Evolutionary conservation across 352 stramenopile species (phyloP).

Genomic region (Phytophthora citricola): DNA sequence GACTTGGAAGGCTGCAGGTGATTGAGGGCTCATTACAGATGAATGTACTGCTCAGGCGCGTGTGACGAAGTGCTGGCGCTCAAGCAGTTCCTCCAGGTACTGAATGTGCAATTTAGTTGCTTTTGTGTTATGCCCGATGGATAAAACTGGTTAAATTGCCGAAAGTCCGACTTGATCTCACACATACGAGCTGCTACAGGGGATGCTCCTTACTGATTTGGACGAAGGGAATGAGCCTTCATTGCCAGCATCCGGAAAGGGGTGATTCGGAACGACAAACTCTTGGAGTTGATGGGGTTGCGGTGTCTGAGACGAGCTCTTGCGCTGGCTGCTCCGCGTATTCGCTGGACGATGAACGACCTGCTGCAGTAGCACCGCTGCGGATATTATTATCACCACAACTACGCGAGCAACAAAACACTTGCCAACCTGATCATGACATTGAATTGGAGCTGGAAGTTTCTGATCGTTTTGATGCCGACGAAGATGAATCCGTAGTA

Average conservation of each 20-base stretch:
- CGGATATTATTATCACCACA: conserved; percentile 4
- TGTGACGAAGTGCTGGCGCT: conserved; percentile 65
- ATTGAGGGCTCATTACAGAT: conserved; percentile 1
- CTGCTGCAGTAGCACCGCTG: conserved; percentile 20
- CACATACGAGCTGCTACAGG: conserved; percentile 2
- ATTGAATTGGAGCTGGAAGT: neutral
- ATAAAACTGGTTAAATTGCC: no score
- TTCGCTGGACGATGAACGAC: conserved; percentile 17
- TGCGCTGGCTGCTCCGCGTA: conserved; percentile 17
- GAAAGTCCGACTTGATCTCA: neutral
- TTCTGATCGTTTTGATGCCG: conserved; percentile 2
- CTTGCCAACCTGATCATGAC: neutral
- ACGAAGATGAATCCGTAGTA: conserved; percentile 5
- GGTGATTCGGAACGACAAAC: conserved; percentile 25
- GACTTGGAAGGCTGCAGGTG: neutral
- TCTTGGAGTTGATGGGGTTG: conserved; percentile 28
- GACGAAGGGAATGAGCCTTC: conserved; percentile 2
- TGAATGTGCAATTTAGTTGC: neutral
- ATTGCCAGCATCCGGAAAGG: conserved; percentile 3
- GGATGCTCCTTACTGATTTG: conserved; percentile 19
- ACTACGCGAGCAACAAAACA: neutral
- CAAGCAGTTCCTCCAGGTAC: conserved; percentile 45
- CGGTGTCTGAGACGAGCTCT: conserved; percentile 21
- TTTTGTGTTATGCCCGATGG: no score
- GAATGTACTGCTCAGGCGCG: conserved; percentile 37